Evolutionary conservation across 331 rosid genomes (phyloP), one percentile per base, ranked within the genome.

Genomic region (Acacia concinna): DNA sequence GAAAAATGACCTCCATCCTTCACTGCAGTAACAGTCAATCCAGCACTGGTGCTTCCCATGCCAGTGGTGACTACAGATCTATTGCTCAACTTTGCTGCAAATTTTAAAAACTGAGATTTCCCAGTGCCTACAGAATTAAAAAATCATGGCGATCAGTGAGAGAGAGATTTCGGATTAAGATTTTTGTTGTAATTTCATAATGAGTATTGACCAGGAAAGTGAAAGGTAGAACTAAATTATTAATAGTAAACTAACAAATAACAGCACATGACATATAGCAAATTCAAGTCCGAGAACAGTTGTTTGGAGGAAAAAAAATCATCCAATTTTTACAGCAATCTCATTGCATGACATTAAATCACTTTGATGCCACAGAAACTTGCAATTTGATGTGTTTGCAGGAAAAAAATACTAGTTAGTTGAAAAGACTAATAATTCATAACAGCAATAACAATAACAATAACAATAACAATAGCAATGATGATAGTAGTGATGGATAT

Each of bases 31-130:
- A 94, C 98, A 57, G 98, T 94, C 77, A 94, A 82, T 81, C 98
- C 98, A 14, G 97, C 97, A 49, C 98, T 94, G 13, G 97, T 94
- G 90, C 98, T 94, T 85, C 98, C 98, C 84, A 92, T 84, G 70
- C 97, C 98, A 46, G 98, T 94, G 77, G 97, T 92, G 75, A 94
- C 93, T 76, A 94, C 98, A 86, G 98, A 85, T 43, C 98, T 88
- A 81, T 90, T 92, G 90, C 97, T 91, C 87, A 92, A 86, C 77
- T 94, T 94, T 75, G 94, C 97, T 52, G 98, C 87, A 86, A 92
- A 94, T 87, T 94, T 94, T 85, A 94, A 84, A 82, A 94, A 94
- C 83, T 94, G 97, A 71, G 98, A 94, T 81, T 94, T 94, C 65
- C 98, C 98, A 31, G 97, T 91, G 80, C 97, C 98, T 94, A 79